Evolutionary conservation across 352 stramenopile genomes (phyloP).

Genomic region (Pythium folliculosum): DNA sequence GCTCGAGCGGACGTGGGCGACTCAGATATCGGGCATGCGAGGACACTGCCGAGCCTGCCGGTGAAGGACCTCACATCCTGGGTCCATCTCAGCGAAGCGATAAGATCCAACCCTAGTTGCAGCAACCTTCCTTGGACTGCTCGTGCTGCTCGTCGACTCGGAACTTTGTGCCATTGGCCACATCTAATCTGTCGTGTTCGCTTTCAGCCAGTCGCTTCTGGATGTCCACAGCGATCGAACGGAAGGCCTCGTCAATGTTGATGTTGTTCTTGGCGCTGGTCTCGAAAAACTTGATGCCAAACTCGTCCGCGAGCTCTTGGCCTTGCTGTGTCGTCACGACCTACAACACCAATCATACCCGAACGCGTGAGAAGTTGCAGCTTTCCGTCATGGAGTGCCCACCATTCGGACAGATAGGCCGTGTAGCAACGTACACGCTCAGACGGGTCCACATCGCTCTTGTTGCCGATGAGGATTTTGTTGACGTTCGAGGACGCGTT

Average conservation of each 20-base stretch:
- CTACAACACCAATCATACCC: slow-evolving; percentile 47
- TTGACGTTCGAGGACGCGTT: slow-evolving; percentile 99
- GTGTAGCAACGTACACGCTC: slow-evolving; percentile 82
- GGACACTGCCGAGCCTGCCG: too few relatives aligned
- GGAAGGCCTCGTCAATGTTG: slow-evolving; percentile 92
- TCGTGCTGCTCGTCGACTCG: slow-evolving; percentile 83
- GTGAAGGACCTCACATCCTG: too few relatives aligned
- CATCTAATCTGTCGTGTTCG: slow-evolving; percentile 89
- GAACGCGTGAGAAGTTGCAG: background rate
- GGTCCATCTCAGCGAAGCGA: background rate
- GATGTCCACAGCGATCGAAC: slow-evolving; percentile 87
- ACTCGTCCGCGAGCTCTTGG: slow-evolving; percentile 91
- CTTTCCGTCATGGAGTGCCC: too few relatives aligned
- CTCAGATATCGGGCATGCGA: too few relatives aligned
- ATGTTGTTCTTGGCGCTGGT: slow-evolving; percentile 93
- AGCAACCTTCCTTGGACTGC: slow-evolving; percentile 80
- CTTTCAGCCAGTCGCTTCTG: slow-evolving; percentile 86
- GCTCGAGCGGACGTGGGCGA: too few relatives aligned
- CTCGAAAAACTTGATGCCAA: slow-evolving; percentile 95
- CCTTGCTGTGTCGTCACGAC: slow-evolving; percentile 93
- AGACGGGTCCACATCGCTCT: slow-evolving; percentile 97
- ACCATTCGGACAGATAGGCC: background rate
- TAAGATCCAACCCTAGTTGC: slow-evolving; percentile 38
- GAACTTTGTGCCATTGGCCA: slow-evolving; percentile 85
- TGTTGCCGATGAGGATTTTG: slow-evolving; percentile 99